These are phyloP conservation scores for Fraxinus floribunda DNA, from an alignment of 305 asterid species.

Conservation along the genomic window DNA sequence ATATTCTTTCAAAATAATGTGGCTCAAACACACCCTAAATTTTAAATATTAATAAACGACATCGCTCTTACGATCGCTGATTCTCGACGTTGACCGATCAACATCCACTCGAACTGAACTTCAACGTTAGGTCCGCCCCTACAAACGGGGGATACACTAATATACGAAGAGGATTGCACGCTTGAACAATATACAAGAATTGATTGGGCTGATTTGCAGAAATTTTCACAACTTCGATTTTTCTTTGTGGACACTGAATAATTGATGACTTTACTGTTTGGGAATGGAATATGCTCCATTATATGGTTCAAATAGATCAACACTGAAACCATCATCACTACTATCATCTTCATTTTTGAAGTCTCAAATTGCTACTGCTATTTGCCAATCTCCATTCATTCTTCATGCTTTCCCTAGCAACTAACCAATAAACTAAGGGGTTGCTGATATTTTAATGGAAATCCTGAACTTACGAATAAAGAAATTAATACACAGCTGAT, in stretches of 20 bases:
- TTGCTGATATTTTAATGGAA: background rate
- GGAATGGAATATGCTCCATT: background rate
- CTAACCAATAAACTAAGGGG: background rate
- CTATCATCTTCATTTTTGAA: background rate
- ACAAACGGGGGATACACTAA: background rate
- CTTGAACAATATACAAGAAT: background rate
- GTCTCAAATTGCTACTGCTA: background rate
- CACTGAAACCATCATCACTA: background rate
- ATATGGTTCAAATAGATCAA: background rate
- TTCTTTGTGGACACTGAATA: background rate
- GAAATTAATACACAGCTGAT: too few relatives aligned
- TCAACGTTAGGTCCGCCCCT: too few relatives aligned
- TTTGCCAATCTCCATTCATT: background rate
- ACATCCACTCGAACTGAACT: too few relatives aligned
- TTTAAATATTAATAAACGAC: too few relatives aligned
- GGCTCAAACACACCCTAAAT: too few relatives aligned
- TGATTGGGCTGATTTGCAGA: background rate
- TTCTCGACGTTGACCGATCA: too few relatives aligned
- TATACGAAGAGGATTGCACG: background rate
- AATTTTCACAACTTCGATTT: background rate
- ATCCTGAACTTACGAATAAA: too few relatives aligned
- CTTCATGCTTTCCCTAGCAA: background rate
- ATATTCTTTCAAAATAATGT: too few relatives aligned
- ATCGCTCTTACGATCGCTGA: too few relatives aligned
- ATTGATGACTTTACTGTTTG: background rate